Evolutionary conservation across 352 stramenopile genomes (phyloP).

Genomic region (Globisporangium cederbergense): DNA sequence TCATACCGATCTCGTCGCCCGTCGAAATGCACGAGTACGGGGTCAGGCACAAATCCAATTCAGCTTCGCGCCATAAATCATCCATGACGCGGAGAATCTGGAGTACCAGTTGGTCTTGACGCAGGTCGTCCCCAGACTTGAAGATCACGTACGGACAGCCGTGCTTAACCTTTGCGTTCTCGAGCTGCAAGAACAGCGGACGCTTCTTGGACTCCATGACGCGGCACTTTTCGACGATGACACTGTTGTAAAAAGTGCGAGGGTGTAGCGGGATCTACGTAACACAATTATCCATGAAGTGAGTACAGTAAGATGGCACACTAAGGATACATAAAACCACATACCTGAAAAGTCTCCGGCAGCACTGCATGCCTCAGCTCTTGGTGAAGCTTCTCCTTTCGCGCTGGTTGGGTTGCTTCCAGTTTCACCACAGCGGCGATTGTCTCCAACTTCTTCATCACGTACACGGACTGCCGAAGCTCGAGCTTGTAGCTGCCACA

Average conservation of each 20-base stretch:
- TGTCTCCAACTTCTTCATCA: conserved; percentile 89
- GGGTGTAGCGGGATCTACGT: conserved; percentile 78
- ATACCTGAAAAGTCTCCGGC: conserved; percentile 82
- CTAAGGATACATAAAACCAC: background rate
- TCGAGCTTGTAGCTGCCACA: conserved; percentile 86
- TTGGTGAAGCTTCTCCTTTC: conserved; percentile 54
- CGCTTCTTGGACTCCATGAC: conserved; percentile 95
- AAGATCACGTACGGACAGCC: conserved; percentile 82
- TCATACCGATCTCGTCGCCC: conserved; percentile 83
- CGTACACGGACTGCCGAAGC: conserved; percentile 88
- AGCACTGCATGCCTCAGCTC: conserved; percentile 52
- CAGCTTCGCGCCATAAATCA: conserved; percentile 82
- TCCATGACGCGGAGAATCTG: conserved; percentile 92
- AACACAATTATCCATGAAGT: background rate
- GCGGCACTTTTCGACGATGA: conserved; percentile 80
- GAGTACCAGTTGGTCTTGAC: conserved; percentile 92
- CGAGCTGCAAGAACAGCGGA: conserved; percentile 86
- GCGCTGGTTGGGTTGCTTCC: conserved; percentile 30
- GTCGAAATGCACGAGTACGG: conserved; percentile 89
- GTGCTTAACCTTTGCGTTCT: conserved; percentile 64
- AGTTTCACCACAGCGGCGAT: conserved; percentile 69
- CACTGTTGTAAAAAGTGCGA: conserved; percentile 66
- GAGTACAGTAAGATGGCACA: background rate
- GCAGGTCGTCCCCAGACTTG: conserved; percentile 91
- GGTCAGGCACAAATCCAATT: conserved; percentile 79